A percentile compares a stretch with the other conserved stretches of the same genome.
Evolutionary conservation across 2,329 filamentous ascomycete species (phyloP).

Genomic region (Pseudogymnoascus sp.): DNA sequence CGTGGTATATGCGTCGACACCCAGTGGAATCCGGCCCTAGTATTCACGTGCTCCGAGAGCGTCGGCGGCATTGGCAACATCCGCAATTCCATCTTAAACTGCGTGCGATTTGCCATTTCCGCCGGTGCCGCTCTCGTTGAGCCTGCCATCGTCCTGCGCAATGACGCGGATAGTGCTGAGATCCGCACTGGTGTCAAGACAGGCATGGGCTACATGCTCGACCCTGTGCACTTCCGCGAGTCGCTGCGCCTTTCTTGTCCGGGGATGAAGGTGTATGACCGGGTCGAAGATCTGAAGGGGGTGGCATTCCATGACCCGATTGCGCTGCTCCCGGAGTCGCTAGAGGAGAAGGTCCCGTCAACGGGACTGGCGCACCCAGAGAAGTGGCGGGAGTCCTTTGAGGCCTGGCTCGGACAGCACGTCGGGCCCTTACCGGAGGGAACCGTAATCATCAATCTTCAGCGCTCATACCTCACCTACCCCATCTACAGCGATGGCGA

Average conservation of each 20-base stretch:
- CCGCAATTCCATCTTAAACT: slow-evolving; percentile 34
- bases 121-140: slow-evolving; percentile 31
- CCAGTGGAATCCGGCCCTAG: slow-evolving; percentile 28
- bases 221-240: slow-evolving; percentile 20
- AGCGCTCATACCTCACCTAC: slow-evolving; percentile 19
- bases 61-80: slow-evolving; percentile 34
- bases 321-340: slow-evolving; percentile 19
- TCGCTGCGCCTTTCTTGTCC: slow-evolving; percentile 23
- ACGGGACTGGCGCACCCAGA: slow-evolving; percentile 19
- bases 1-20: slow-evolving; percentile 26
- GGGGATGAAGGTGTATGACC: slow-evolving; percentile 17
- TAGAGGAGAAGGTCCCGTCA: slow-evolving; percentile 15
- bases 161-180: slow-evolving; percentile 23
- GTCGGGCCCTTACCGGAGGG: slow-evolving; percentile 54
- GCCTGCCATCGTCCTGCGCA: slow-evolving; percentile 30
- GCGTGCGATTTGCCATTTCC: slow-evolving; percentile 33
- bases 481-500: slow-evolving; percentile 17
- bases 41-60: slow-evolving; percentile 34
- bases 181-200: slow-evolving; percentile 15
- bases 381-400: slow-evolving; percentile 28
- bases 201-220: slow-evolving; percentile 22
- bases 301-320: slow-evolving; percentile 14
- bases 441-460: slow-evolving; percentile 17
- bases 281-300: slow-evolving; percentile 15
- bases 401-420: slow-evolving; percentile 78